Evolutionary conservation across 257 asterid genomes (phyloP).

Genomic region (Avicennia marina): DNA sequence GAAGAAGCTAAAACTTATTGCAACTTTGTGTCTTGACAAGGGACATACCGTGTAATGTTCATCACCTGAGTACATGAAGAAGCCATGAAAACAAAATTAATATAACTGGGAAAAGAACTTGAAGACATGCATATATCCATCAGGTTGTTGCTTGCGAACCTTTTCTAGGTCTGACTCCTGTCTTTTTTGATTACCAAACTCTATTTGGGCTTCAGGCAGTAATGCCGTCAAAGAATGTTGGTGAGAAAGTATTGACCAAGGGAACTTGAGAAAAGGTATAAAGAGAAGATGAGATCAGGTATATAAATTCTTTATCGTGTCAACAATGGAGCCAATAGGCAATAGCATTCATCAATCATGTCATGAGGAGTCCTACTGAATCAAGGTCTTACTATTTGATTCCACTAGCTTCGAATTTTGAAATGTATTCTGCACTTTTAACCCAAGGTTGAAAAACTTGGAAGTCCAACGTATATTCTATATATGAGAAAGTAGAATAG

Average conservation of each 20-base stretch:
- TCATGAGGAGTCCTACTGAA: neutral
- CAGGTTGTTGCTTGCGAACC: no score
- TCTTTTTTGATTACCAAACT: constrained; percentile 79
- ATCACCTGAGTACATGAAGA: neutral
- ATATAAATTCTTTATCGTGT: neutral
- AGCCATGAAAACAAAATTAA: neutral
- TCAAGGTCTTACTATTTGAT: neutral
- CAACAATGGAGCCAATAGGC: neutral
- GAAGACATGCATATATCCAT: no score
- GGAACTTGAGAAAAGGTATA: neutral
- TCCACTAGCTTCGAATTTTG: no score
- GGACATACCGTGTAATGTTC: neutral
- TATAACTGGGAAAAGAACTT: neutral
- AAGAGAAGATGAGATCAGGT: neutral
- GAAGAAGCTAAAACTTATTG: no score
- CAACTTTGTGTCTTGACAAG: no score
- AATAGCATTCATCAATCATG: neutral
- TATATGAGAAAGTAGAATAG: constrained; percentile 13
- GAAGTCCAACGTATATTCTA: neutral
- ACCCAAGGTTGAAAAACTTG: neutral
- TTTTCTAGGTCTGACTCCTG: constrained; percentile 89
- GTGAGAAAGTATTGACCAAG: neutral
- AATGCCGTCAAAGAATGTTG: constrained; percentile 45
- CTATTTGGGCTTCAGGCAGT: constrained; percentile 91
- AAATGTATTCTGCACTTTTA: neutral